phyloP scores from a whole-genome alignment of 2,329 filamentous ascomycete species.

The Aspergillus calidoustus region DNA sequence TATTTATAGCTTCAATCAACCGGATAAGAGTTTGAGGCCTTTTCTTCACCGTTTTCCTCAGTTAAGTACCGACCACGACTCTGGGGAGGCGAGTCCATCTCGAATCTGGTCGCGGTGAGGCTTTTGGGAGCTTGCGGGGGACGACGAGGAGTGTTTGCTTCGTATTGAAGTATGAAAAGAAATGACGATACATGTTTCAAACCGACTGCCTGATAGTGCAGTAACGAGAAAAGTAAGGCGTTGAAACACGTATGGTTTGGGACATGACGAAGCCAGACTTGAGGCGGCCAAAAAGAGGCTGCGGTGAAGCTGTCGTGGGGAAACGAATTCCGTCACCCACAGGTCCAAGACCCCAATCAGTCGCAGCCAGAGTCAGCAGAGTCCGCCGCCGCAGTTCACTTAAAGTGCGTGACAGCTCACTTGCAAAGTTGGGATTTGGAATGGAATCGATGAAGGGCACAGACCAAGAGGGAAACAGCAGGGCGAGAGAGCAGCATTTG shows the following conservation, averaged over 20 bases:
- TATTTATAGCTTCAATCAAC: constrained; percentile 16
- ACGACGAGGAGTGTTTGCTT: background rate
- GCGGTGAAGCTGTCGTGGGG: constrained; percentile 37
- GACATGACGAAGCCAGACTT: constrained; percentile 15
- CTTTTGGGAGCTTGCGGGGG: constrained; percentile 22
- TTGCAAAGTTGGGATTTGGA: background rate
- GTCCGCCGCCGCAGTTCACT: background rate
- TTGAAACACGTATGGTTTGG: constrained; percentile 14
- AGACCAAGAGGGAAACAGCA: background rate
- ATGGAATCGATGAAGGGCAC: constrained; percentile 2
- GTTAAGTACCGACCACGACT: constrained; percentile 22
- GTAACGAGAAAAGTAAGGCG: background rate
- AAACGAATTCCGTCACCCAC: constrained; percentile 20
- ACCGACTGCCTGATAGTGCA: background rate
- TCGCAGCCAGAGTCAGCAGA: background rate
- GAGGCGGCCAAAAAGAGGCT: constrained; percentile 37
- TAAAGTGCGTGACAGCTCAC: background rate
- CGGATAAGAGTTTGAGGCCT: constrained; percentile 9
- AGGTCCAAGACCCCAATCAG: constrained; percentile 13
- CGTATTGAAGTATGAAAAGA: background rate
- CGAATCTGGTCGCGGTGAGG: constrained; percentile 36
- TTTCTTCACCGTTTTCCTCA: constrained; percentile 14
- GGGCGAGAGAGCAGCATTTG: constrained; percentile 1
- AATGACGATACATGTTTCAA: background rate
- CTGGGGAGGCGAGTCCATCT: constrained; percentile 28